Percentiles rank a stretch among this genome's conserved stretches.
Conservation (phyloP, 1,284 basidiomycete genomes). For the Uromyces viciae-fabae region DNA sequence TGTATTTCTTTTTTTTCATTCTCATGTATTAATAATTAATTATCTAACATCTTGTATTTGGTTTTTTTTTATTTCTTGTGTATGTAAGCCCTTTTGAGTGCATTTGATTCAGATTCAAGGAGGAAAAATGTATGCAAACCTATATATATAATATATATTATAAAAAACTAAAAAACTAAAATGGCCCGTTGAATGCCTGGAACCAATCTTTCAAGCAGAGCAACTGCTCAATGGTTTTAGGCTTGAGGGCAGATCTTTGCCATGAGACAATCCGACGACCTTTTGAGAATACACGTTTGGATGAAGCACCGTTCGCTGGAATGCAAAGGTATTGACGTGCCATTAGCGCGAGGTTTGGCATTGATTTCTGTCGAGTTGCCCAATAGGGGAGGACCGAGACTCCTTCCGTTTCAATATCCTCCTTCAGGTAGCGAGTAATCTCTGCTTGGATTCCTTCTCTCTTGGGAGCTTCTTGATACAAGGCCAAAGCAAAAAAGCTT, state of each 20-base stretch:
- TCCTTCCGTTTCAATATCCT: background rate
- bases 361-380: background rate
- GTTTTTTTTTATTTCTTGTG: no score
- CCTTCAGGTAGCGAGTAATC: background rate
- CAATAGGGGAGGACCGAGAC: background rate
- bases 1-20: no score
- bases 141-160: background rate
- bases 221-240: background rate
- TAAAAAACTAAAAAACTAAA: background rate
- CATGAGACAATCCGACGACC: background rate
- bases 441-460: background rate
- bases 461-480: no score
- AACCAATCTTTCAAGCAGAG: constrained; percentile 19
- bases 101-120: background rate
- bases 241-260: background rate
- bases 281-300: background rate
- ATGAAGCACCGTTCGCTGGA: background rate
- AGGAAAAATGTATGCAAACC: background rate
- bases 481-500: no score
- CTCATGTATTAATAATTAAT: background rate
- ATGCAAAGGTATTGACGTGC: background rate
- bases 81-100: background rate
- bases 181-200: background rate
- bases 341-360: background rate
- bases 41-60: background rate